Evolutionary conservation across 2,329 filamentous ascomycete genomes (phyloP), one percentile per base, ranked within the genome.

Genomic region (Tolypocladium pustulatum): DNA sequence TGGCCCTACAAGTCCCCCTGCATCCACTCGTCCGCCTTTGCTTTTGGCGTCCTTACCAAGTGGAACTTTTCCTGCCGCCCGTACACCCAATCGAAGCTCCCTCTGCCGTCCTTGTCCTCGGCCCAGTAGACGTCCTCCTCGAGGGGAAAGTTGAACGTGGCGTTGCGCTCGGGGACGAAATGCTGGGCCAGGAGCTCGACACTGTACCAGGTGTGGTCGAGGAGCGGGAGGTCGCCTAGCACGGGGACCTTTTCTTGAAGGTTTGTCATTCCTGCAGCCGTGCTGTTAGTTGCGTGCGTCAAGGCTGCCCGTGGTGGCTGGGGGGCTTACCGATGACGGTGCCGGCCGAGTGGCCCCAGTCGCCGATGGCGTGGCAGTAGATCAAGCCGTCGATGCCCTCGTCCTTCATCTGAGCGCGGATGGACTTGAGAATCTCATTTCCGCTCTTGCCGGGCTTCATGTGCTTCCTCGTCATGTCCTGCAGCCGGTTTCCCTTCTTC

Each of bases 71-170:
- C 7, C 25, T 49, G 46, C 46, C 17, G 46, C 25, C 46, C 78
- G 59, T 75, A 78, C 1, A 79, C 78, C 78, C 78, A 81, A 30
- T 78, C 72, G 73, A 76, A 81, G 2, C 67, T 65, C 17, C 67
- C 68, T 34, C 66, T 64, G 40, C 56, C 56, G 3, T 52, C 46
- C 4, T 38, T 9, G 32, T 25, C 34, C 22, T 57, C 43, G n/a
- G 70, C 68, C 72, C 75, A 78, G 62, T 74, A 77, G n/a, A 80
- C 74, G 61, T 80, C 78, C 61, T 80, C 78, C 61, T 81, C 78
- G 41, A 77, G 71, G 3, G 76, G 75, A 53, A 81, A 80, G n/a
- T 69, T 64, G 40, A 65, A 64, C 64, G 63, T 81, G 46, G 46
- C 15, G 46, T 49, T 49, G 46, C 6, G 46, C 46, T 49, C 46